Evolutionary conservation across 73 alveolate species (phyloP), one percentile per base, ranked within the genome.

Genomic region (Tetrahymena elliotti): DNA sequence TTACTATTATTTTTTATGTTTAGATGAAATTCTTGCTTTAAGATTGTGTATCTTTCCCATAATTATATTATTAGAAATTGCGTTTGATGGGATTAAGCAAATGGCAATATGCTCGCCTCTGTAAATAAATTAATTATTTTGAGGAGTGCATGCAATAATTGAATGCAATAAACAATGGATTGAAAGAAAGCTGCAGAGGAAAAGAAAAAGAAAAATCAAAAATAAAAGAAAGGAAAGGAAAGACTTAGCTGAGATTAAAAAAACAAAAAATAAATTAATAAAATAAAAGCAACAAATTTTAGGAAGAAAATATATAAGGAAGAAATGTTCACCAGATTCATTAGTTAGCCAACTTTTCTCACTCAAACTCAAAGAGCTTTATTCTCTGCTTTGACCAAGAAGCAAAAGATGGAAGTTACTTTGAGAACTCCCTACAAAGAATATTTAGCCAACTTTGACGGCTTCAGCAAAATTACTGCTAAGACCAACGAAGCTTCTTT

Each of bases 401-500:
- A 94, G 93, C 95, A 94, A 33, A 94, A 94, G 31, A 94, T 94
- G 96, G 96, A 94, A 88, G 93, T 94, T 92, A 94, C 96, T 35
- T 38, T 94, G 68, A 84, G 96, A 94, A 94, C 96, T 88, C 96
- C 96, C 93, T 94, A 94, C 84, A 35, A 94, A 41, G 93, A 94
- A 35, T 84, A 84, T 36, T 47, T 94, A 33, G 93, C 54, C 11
- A 53, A 88, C 37, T 94, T 94, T 52, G 96, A 94, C 24, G 96
- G 96, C 34, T 94, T 94, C 82, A 38, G 93, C 22, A 94, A 95
- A 92, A 94, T 94, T 31, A 93, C 93, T 20, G 95, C 96, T 92
- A 94, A 88, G 95, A 94, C 96, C 22, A 94, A 94, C 93, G 96
- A 94, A 53, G 96, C 96, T 94, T 84, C 96, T n/a, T 93, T 94